A percentile compares a stretch with the other conserved stretches of the same genome.
Conservation (phyloP, 306 rosid species). For the Cyamopsis tetragonoloba region DNA sequence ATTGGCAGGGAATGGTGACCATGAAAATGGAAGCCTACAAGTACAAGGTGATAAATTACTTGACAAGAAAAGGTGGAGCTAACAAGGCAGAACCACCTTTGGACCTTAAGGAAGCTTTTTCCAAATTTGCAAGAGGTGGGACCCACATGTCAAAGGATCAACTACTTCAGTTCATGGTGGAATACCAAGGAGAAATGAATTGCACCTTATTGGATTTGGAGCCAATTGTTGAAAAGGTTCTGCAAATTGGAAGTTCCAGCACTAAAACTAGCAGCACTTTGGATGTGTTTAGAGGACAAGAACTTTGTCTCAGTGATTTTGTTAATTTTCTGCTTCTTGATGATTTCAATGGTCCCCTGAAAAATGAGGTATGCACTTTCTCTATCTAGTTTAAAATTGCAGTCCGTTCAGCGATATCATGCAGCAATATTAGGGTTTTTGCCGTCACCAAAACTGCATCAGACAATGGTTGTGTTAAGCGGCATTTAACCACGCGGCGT, state of each 20-base stretch:
- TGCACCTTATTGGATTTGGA: conserved; percentile 42
- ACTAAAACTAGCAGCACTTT: not conserved
- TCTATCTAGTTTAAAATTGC: not conserved
- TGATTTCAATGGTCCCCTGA: conserved; percentile 57
- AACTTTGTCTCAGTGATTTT: conserved; percentile 45
- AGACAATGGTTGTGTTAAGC: too few relatives aligned
- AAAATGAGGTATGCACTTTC: conserved; percentile 43
- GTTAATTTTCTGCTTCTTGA: conserved; percentile 48
- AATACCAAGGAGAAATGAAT: conserved; percentile 55
- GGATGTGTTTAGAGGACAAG: not conserved
- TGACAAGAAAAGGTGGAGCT: conserved; percentile 50
- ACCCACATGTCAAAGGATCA: conserved; percentile 48
- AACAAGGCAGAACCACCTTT: conserved; percentile 44
- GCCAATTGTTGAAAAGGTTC: conserved; percentile 32
- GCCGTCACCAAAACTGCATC: too few relatives aligned
- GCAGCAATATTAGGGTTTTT: too few relatives aligned
- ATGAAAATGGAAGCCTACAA: conserved; percentile 13
- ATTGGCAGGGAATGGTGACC: not conserved
- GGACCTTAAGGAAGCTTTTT: conserved; percentile 57
- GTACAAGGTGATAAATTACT: conserved; percentile 46
- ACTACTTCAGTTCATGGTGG: conserved; percentile 54
- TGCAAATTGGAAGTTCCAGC: conserved; percentile 25
- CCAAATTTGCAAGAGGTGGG: conserved; percentile 42
- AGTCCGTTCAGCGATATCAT: too few relatives aligned
- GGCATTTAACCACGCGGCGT: too few relatives aligned